Conservation (phyloP, 176 grass and related monocot species). For the Musa beccarii region DNA sequence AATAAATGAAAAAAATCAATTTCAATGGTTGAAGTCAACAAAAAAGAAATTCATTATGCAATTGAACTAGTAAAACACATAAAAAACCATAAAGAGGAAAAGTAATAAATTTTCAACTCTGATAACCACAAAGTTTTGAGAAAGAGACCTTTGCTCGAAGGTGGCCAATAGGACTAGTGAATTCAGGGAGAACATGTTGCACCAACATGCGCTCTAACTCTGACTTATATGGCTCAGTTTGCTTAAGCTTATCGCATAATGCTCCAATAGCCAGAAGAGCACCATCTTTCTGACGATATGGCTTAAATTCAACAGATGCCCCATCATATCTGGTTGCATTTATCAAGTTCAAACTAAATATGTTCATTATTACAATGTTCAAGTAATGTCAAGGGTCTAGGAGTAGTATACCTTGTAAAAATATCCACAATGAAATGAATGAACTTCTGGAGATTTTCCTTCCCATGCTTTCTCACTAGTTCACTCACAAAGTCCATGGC, state of each 20-base stretch:
- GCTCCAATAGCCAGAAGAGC: conserved; percentile 89
- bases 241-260: conserved; percentile 85
- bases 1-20: no score
- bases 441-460: conserved; percentile 71
- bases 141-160: conserved; percentile 67
- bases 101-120: background rate
- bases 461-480: conserved; percentile 79
- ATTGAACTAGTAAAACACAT: no score
- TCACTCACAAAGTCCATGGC: conserved; percentile 91
- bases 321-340: conserved; percentile 42
- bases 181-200: conserved; percentile 84
- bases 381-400: background rate
- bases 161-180: conserved; percentile 51
- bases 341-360: background rate
- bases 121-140: background rate
- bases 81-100: background rate
- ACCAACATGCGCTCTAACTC: conserved; percentile 73
- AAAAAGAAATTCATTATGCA: background rate
- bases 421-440: conserved; percentile 85
- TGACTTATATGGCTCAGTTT: conserved; percentile 72
- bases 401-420: conserved; percentile 39
- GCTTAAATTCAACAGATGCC: conserved; percentile 41
- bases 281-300: conserved; percentile 87
- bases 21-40: no score
- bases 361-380: background rate